These are phyloP conservation scores for Fraxinus nigra DNA, from an alignment of 305 asterid species.

Conservation along the genomic window DNA sequence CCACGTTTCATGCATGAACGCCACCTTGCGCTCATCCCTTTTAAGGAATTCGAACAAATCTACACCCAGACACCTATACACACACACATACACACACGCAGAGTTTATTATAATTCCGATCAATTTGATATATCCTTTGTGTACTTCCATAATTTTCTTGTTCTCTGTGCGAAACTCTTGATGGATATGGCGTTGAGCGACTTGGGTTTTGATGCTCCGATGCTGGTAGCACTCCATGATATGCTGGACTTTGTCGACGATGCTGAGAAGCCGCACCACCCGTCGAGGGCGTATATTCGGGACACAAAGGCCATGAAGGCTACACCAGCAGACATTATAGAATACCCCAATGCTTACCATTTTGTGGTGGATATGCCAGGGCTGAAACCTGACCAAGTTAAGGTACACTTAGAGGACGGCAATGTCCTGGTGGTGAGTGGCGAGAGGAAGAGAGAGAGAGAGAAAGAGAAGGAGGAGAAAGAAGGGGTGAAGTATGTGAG, in stretches of 20 bases:
- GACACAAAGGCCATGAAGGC: constrained; percentile 30
- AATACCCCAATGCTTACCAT: constrained; percentile 20
- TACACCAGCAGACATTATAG: constrained; percentile 30
- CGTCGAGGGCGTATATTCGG: constrained; percentile 26
- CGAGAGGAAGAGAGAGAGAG: constrained; percentile 27
- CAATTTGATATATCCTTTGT: neutral
- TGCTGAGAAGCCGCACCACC: constrained; percentile 18
- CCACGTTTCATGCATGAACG: neutral
- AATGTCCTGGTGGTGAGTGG: constrained; percentile 16
- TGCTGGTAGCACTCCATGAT: constrained; percentile 26
- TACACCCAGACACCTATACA: neutral
- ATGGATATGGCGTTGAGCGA: constrained; percentile 23
- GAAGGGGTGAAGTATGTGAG: constrained; percentile 33
- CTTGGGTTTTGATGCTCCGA: constrained; percentile 22
- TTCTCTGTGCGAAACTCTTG: neutral
- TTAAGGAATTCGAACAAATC: neutral
- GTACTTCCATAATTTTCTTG: neutral
- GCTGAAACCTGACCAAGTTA: constrained; percentile 21
- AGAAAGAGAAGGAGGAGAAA: constrained; percentile 18
- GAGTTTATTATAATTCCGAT: neutral
- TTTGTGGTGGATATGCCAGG: constrained; percentile 38
- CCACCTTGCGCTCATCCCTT: neutral
- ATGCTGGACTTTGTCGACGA: constrained; percentile 29
- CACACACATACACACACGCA: neutral
- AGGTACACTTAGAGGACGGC: constrained; percentile 30